Percentiles rank a stretch among this genome's conserved stretches.
Conservation (phyloP, 2,329 filamentous ascomycete species). For the Ophidiomyces ophidiicola region DNA sequence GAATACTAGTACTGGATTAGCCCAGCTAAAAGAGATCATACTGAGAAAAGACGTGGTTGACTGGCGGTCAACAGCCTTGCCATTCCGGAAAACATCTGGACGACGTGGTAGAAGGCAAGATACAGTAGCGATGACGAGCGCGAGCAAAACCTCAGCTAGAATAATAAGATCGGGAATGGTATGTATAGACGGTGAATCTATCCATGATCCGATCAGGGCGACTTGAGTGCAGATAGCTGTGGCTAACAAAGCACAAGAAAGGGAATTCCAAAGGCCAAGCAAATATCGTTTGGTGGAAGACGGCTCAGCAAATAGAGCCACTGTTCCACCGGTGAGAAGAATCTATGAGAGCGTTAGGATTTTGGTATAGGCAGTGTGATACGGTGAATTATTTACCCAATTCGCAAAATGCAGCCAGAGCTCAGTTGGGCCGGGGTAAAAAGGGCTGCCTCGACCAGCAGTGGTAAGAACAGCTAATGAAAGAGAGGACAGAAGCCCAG, state of each 20-base stretch:
- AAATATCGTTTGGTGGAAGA: constrained; percentile 24
- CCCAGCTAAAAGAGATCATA: constrained; percentile 57
- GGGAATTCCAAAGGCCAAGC: constrained; percentile 24
- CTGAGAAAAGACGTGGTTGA: constrained; percentile 49
- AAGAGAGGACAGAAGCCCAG: constrained; percentile 46
- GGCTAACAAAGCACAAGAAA: constrained; percentile 21
- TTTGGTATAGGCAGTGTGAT: neutral
- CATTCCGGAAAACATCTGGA: constrained; percentile 52
- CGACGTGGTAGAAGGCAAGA: constrained; percentile 52
- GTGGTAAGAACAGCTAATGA: constrained; percentile 45
- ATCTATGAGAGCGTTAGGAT: constrained; percentile 15
- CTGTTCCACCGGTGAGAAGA: constrained; percentile 24
- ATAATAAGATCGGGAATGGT: constrained; percentile 4
- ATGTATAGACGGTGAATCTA: constrained; percentile 1
- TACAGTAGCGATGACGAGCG: constrained; percentile 36
- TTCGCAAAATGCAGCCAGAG: constrained; percentile 49
- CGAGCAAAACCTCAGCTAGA: constrained; percentile 18
- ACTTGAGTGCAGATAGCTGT: constrained; percentile 8
- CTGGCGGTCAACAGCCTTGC: constrained; percentile 50
- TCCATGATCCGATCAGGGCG: constrained; percentile 2
- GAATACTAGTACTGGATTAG: constrained; percentile 41
- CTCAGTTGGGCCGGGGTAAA: constrained; percentile 30
- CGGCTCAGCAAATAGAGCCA: constrained; percentile 26
- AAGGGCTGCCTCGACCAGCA: constrained; percentile 18
- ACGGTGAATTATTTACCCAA: constrained; percentile 44